Base-by-base conservation (phyloP, 768 basidiomycete species). In the Suillus subaureus region DNA sequence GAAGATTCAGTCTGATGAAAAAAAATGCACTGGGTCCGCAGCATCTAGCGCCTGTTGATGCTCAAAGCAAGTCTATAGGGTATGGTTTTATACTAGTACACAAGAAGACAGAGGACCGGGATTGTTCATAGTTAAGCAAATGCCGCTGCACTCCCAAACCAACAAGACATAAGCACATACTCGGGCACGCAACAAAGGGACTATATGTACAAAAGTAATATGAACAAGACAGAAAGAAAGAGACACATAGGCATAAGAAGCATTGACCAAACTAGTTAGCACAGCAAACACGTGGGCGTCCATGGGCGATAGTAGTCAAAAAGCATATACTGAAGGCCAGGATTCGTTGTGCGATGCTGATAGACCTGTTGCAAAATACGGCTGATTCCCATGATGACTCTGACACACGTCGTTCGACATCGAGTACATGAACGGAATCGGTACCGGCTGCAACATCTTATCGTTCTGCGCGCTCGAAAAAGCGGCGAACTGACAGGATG, bases 391-490 rank as follows among this genome's bases (percentile, higher is more conserved):
- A 35, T 35, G 8, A 15, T 58, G 37, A 58, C n/a, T 58, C 23
- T 11, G 57, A 26, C 23, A 58, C 7, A 62, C 54, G 3, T 68
- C 70, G 43, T 73, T 76, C 26, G 66, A 63, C 43, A 35, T 63
- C 42, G 69, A 43, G 15, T 71, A 72, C 49, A 77, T 61, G 47
- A 65, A 72, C 23, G 67, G 28, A 57, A 66, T 69, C 35, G 64
- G 68, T n/a, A 66, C 67, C 23, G 67, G 65, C 61, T 67, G 70
- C 60, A 64, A 61, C 70, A 67, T 67, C 70, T 78, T 77, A 70
- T 71, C 77, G 77, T 77, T 77, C 77, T 78, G 76, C 77, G 64
- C 73, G 61, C 77, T 70, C 15, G 51, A 40, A 23, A 75, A 78
- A 67, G 77, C 64, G 69, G 77, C 77, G 76, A 77, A 77, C 76